Base-by-base conservation (phyloP, 2,329 filamentous ascomycete genomes). In the Diaporthe capsici region DNA sequence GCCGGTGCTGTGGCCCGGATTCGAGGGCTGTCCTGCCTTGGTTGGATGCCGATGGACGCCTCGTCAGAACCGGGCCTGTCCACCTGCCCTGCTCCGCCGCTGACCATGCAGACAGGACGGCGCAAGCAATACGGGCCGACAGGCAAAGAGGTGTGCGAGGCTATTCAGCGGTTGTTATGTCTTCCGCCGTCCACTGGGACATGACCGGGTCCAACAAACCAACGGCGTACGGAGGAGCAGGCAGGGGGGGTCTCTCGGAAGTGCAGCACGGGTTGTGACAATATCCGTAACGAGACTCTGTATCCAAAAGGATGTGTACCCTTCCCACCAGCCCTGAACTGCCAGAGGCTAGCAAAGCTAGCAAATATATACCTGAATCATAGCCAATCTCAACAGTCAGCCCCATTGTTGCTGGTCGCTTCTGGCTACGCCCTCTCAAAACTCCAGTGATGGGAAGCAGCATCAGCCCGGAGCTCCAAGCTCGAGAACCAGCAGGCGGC, bases 101-200 rank as follows among this genome's bases (percentile, higher is more conserved):
- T 75, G 70, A 75, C 70, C 60, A 55, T 53, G 61, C 70, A 75
- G 63, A 37, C 44, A 53, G 47, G 47, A 51, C n/a, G 10, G 39
- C 39, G 20, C 17, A 8, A 55, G 4, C 8, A 25, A 25, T 34
- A 42, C 25, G 51, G 75, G 60, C 44, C 51, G 65, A 44, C 37
- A 28, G 22, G 5, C 28, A 39, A 39, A 42, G n/a, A 53, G 7
- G 13, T n/a, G 34, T 31, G 47, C 22, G 25, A 25, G 15, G 15
- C 22, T 22, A n/a, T 28, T 51, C 47, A 22, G 44, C 34, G 44
- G 49, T 25, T 68, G 13, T 51, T 37, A 25, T 25, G 63, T 17
- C 28, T 31, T 22, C 63, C 31, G 44, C 22, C 37, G 12, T 22
- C 44, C 63, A 37, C 47, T 39, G 44, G 49, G 6, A 25, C 10